phyloP scores from a whole-genome alignment of 805 yeast species.

The Cyberlindnera lachancei region DNA sequence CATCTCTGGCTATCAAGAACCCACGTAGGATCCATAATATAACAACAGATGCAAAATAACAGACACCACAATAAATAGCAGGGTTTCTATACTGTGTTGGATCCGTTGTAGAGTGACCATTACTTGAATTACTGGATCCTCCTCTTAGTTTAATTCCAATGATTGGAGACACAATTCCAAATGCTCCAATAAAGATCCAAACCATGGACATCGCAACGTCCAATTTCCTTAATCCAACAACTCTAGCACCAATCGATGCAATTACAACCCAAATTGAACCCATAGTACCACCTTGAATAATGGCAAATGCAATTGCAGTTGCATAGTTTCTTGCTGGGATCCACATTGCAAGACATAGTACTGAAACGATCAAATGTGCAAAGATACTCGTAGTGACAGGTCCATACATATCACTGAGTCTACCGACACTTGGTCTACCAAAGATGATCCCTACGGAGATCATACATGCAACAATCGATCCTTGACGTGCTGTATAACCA shows the following conservation, averaged over 20 bases:
- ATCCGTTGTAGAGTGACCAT: conserved; percentile 39
- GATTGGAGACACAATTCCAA: conserved; percentile 50
- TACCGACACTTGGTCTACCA: conserved; percentile 53
- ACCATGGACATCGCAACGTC: conserved; percentile 42
- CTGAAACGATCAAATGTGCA: conserved; percentile 31
- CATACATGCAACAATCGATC: conserved; percentile 54
- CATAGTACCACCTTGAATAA: conserved; percentile 50
- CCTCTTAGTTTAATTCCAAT: conserved; percentile 47
- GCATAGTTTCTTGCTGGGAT: conserved; percentile 51
- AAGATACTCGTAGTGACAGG: conserved; percentile 40
- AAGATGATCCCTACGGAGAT: conserved; percentile 46
- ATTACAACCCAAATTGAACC: conserved; percentile 54
- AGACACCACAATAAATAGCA: conserved; percentile 50
- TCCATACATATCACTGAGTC: conserved; percentile 43
- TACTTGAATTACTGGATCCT: conserved; percentile 18
- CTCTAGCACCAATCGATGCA: conserved; percentile 43
- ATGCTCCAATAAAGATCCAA: conserved; percentile 45
- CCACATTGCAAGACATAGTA: conserved; percentile 45
- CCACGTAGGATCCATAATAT: conserved; percentile 42
- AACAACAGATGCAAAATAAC: conserved; percentile 40
- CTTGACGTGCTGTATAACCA: conserved; percentile 49
- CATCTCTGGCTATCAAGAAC: conserved; percentile 46
- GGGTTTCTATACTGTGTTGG: conserved; percentile 45
- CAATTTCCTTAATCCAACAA: conserved; percentile 46
- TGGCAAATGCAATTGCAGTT: conserved; percentile 43